A percentile compares a stretch with the other conserved stretches of the same genome.
These are phyloP conservation scores for Ascochyta pisi DNA, from an alignment of 2,329 filamentous ascomycete genomes.

Conservation along the genomic window DNA sequence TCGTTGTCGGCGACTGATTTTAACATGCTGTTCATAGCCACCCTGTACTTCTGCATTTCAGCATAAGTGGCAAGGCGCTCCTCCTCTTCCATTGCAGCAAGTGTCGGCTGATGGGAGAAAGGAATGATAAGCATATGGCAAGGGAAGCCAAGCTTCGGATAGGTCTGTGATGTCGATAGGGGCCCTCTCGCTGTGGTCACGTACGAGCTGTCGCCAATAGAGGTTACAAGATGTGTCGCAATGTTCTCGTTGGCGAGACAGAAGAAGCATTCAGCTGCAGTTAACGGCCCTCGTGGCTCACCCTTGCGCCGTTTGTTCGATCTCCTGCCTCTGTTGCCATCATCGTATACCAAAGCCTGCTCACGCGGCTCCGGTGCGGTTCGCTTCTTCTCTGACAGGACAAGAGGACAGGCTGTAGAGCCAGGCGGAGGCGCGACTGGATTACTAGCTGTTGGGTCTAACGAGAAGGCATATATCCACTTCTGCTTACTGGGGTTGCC, in stretches of 20 bases:
- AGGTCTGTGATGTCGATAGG: conserved; percentile 74
- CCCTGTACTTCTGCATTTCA: conserved; percentile 86
- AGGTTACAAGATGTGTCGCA: conserved; percentile 86
- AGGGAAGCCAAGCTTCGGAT: conserved; percentile 76
- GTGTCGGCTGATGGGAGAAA: conserved; percentile 78
- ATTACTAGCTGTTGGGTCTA: conserved; percentile 69
- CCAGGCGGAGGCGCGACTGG: conserved; percentile 70
- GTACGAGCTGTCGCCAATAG: conserved; percentile 86
- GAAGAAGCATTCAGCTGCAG: conserved; percentile 87
- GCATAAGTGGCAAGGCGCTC: conserved; percentile 67
- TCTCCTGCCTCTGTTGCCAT: conserved; percentile 45
- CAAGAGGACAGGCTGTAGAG: conserved; percentile 78
- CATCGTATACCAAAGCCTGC: conserved; percentile 47
- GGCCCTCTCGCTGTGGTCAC: conserved; percentile 92
- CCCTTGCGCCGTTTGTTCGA: conserved; percentile 49
- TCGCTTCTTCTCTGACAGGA: conserved; percentile 65
- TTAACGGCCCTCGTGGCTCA: conserved; percentile 44
- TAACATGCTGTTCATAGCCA: conserved; percentile 81
- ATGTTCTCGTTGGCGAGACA: conserved; percentile 88
- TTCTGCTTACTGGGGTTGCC: conserved; percentile 81
- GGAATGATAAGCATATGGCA: conserved; percentile 92
- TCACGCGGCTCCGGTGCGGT: conserved; percentile 48
- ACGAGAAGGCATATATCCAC: conserved; percentile 72
- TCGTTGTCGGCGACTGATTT: conserved; percentile 56
- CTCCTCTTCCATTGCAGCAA: conserved; percentile 68